These are phyloP conservation scores for Debaryomycetaceae sp. DNA, from an alignment of 1,139 yeast genomes.

Conservation along the genomic window DNA sequence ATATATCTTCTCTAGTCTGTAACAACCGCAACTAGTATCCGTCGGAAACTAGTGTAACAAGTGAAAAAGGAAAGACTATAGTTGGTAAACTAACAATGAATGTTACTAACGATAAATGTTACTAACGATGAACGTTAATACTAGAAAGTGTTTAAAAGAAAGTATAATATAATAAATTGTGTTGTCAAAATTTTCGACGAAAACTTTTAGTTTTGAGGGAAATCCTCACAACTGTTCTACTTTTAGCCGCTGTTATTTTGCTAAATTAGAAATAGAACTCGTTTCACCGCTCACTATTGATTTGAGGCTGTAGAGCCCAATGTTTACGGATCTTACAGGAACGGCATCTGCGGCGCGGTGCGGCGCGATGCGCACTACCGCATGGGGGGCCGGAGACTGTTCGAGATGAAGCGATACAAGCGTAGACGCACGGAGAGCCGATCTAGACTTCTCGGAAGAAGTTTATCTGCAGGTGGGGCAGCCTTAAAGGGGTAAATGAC, in stretches of 20 bases:
- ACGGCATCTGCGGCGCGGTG: not conserved
- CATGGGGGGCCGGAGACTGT: too few species aligned
- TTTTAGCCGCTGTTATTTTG: not conserved
- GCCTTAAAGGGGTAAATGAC: too few species aligned
- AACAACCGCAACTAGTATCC: not conserved
- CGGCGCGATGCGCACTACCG: not conserved
- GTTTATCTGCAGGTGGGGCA: not conserved
- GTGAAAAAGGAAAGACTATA: slow-evolving; percentile 19
- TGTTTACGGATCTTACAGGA: not conserved
- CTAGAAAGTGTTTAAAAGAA: not conserved
- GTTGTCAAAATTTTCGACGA: not conserved
- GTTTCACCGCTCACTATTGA: not conserved
- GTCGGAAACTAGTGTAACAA: slow-evolving; percentile 1
- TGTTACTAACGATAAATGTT: not conserved
- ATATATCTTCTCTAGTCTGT: not conserved
- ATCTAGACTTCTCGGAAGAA: not conserved
- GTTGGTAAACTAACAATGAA: slow-evolving; percentile 11
- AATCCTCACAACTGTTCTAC: too few species aligned
- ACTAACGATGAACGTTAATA: not conserved
- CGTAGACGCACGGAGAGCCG: not conserved
- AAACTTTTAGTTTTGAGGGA: not conserved
- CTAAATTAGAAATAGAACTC: not conserved
- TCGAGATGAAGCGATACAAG: too few species aligned
- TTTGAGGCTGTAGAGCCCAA: not conserved
- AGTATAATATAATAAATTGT: not conserved